Evolutionary conservation across 73 alveolate genomes (phyloP).

Genomic region (Paramecium pentaurelia): DNA sequence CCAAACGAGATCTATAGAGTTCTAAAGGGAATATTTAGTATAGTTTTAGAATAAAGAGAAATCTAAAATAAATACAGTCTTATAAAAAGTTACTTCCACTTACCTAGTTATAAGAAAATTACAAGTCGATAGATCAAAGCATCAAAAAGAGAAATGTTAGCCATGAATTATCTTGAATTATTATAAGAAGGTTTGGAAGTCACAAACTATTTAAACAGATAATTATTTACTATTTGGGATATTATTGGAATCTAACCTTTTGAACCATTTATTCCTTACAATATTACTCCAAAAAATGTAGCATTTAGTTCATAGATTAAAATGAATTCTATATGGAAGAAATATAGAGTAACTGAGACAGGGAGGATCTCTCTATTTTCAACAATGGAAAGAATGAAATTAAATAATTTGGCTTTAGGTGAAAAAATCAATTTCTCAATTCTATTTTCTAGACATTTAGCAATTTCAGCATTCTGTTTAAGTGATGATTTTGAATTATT

Average conservation of each 20-base stretch:
- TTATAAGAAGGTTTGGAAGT: neutral
- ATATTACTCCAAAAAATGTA: neutral
- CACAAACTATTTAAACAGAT: neutral
- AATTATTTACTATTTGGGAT: constrained; percentile 2
- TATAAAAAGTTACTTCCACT: neutral
- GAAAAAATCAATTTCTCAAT: neutral
- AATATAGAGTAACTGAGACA: neutral
- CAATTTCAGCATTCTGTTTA: neutral
- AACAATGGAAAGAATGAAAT: neutral
- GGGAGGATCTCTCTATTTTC: neutral
- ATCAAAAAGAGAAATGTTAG: neutral
- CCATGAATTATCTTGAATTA: neutral
- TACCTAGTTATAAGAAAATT: neutral
- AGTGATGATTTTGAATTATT: neutral
- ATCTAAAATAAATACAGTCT: neutral
- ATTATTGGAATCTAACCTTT: neutral
- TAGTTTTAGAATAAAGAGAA: neutral
- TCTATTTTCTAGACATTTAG: neutral
- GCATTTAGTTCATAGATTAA: neutral
- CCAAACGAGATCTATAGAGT: neutral
- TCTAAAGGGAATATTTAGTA: neutral
- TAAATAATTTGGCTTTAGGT: neutral
- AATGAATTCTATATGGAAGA: neutral
- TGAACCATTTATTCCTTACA: neutral
- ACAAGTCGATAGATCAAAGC: neutral